Base-by-base conservation (phyloP, 2,329 filamentous ascomycete species). In the Penicillium olsonii region DNA sequence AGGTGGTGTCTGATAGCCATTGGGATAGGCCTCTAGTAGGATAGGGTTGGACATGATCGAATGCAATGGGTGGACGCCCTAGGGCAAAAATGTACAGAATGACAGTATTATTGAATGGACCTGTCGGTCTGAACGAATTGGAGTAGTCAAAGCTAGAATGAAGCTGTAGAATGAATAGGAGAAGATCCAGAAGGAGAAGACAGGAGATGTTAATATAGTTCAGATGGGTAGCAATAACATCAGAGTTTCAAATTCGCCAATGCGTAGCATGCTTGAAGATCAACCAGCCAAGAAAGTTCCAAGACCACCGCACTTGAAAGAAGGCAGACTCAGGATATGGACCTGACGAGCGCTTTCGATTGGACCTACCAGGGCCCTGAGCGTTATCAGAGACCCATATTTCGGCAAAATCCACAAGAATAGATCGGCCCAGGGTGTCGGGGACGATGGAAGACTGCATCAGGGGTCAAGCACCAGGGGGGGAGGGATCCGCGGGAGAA, bases 281-380 rank as follows among this genome's bases (percentile, higher is more conserved):
- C 42, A 42, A 31, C 29, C 45, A 35, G 58, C 58, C 58, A 61
- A 60, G 58, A 53, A 49, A 45, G 50, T 37, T 53, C 47, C 56
- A 59, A 56, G 56, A 50, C 53, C 33, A 20, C 19, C 26, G 37
- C 40, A 41, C 40, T 42, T 46, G 22, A 27, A 24, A 29, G 40
- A 22, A 27, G 20, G 38, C n/a, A 44, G 33, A 7, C 41, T 26
- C 37, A 39, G 40, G 41, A 39, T 33, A 42, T 45, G 49, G 37
- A 40, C 19, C 15, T 39, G 34, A 43, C 41, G 34, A 9, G 14
- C n/a, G 12, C 15, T 37, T 31, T 37, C 15, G 19, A 49, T 49
- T 11, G 33, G 38, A 42, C 55, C 57, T 60, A 59, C 55, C 57
- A 61, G 53, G 41, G n/a, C 14, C 40, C 4, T 22, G 44, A 31